Base-by-base conservation (phyloP, 1,284 basidiomycete genomes). In the Phlebopus sp. region DNA sequence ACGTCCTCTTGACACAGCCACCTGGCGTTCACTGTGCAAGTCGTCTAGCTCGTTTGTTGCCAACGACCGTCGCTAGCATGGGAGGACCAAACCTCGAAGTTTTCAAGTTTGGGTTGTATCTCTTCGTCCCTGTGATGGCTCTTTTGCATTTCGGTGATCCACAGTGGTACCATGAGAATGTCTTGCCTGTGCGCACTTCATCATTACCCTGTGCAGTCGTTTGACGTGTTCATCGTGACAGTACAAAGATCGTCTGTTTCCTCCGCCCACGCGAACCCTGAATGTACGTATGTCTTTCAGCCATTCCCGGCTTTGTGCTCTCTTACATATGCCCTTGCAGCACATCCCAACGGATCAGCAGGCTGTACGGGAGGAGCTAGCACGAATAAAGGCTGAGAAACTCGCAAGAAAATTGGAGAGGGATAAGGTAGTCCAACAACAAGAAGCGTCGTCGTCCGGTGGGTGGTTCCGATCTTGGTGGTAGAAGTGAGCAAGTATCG, bases 61-160 rank as follows among this genome's bases (percentile, higher is more conserved):
- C n/a, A n/a, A n/a, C n/a, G n/a, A n/a, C n/a, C 21, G 21, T 29
- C 27, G 27, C 27, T 85, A 48, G 75, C 83, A 34, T 90, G 86
- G 86, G 86, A 3, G 86, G 86, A 0, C 56, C 88, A 35, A 90
- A 89, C 64, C 81, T 94, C 47, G 91, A 94, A 68, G 79, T 93
- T 15, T 90, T 92, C 81, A 92, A 91, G 70, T 93, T 93, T 58
- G 83, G 82, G 2, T 72, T 92, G 29, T 96, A 97, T 69, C 81
- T 96, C 50, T 92, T 92, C 64, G 85, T 95, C 55, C 93, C 93
- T 1, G 79, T 95, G 44, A 75, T 80, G 37, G 82, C 90, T 21
- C 83, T 96, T 70, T 71, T 93, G 44, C 88, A 94, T 66, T 95
- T 90, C 62, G 92, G 92, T 45, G 90, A 93, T 66, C 90, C 91